A percentile compares a stretch with the other conserved stretches of the same genome.
phyloP scores from a whole-genome alignment of 2,329 filamentous ascomycete species.

The Clarireedia homoeocarpa region DNA sequence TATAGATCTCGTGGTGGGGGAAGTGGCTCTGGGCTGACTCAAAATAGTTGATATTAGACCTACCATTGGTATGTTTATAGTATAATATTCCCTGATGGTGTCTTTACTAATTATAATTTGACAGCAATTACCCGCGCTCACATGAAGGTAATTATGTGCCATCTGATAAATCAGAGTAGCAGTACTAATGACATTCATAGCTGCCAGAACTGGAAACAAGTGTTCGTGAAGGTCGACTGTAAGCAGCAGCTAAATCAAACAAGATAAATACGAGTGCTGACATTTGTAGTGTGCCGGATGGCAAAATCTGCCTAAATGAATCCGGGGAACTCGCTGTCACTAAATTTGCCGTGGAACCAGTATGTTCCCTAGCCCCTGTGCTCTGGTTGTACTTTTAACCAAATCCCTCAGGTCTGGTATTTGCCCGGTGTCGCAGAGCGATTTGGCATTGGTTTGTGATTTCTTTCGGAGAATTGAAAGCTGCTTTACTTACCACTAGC shows the following conservation, averaged over 20 bases:
- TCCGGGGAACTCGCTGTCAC: slow-evolving; percentile 84
- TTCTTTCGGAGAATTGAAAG: slow-evolving; percentile 3
- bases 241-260: slow-evolving; percentile 20
- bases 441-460: slow-evolving; percentile 62
- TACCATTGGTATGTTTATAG: slow-evolving; percentile 26
- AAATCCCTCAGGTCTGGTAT: slow-evolving; percentile 57
- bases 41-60: slow-evolving; percentile 30
- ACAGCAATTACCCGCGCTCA: slow-evolving; percentile 30
- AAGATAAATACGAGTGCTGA: slow-evolving; percentile 9
- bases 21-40: slow-evolving; percentile 15
- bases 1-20: background rate
- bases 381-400: slow-evolving; percentile 44
- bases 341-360: slow-evolving; percentile 97
- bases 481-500: slow-evolving; percentile 57
- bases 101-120: slow-evolving; percentile 12
- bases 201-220: slow-evolving; percentile 90
- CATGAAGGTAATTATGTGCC: slow-evolving; percentile 26
- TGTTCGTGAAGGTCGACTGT: slow-evolving; percentile 70
- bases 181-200: slow-evolving; percentile 28
- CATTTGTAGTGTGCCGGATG: slow-evolving; percentile 45
- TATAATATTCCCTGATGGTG: background rate
- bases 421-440: slow-evolving; percentile 80
- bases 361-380: slow-evolving; percentile 21
- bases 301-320: slow-evolving; percentile 82
- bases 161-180: background rate